These are phyloP conservation scores for Yamadazyma triangularis DNA, from an alignment of 1,139 yeast species.

Conservation along the genomic window DNA sequence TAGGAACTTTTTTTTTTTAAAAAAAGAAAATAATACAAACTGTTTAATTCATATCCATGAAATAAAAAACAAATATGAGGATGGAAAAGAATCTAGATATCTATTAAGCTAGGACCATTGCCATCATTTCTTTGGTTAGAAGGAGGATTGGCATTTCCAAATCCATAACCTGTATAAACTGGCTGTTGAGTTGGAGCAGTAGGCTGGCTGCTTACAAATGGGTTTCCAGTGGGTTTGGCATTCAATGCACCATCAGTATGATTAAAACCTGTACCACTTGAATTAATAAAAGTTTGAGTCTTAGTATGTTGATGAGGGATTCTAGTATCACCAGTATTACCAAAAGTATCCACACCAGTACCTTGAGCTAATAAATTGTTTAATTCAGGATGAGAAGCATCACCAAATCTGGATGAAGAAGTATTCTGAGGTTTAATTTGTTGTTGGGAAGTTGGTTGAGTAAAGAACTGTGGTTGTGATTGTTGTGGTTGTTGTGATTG, in stretches of 20 bases:
- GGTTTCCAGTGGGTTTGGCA: slow-evolving; percentile 55
- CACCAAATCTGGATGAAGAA: slow-evolving; percentile 41
- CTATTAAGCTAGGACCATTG: slow-evolving; percentile 44
- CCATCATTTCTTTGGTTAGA: slow-evolving; percentile 18
- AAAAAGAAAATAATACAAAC: no score
- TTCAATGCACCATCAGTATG: slow-evolving; percentile 34
- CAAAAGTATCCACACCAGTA: slow-evolving; percentile 92
- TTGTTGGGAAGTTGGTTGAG: slow-evolving; percentile 19
- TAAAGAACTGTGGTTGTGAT: slow-evolving; percentile 17
- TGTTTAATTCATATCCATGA: no score
- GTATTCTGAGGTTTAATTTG: slow-evolving; percentile 27
- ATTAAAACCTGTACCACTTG: slow-evolving; percentile 81
- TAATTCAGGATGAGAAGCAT: slow-evolving; percentile 59
- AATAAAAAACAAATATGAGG: no score
- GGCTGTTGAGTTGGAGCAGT: slow-evolving; percentile 31
- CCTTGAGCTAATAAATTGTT: slow-evolving; percentile 79
- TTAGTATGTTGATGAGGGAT: slow-evolving; percentile 92
- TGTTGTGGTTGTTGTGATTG: no score
- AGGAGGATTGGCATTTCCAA: slow-evolving; percentile 56
- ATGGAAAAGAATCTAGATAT: slow-evolving; percentile 33
- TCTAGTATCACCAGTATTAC: slow-evolving; percentile 86
- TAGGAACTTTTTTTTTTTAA: no score
- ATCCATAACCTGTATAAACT: slow-evolving; percentile 85
- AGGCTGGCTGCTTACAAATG: slow-evolving; percentile 76
- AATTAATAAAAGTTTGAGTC: slow-evolving; percentile 74